Evolutionary conservation across 1,284 basidiomycete species (phyloP).

Genomic region (Coniferiporia sulphurascens): DNA sequence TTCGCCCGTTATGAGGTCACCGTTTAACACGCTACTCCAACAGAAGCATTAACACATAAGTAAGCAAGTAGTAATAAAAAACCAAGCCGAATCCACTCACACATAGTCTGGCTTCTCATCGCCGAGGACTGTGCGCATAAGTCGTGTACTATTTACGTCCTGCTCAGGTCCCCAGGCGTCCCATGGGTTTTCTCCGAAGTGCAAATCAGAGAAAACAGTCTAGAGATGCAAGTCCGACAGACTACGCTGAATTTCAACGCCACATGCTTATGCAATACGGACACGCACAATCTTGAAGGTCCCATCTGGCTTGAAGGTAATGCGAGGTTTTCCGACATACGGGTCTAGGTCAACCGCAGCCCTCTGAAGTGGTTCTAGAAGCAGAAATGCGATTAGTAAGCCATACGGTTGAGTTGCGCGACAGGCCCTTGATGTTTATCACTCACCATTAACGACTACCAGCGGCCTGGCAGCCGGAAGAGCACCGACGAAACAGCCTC

Average conservation of each 20-base stretch:
- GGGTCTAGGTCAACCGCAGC: constrained; percentile 8
- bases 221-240: neutral
- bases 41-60: neutral
- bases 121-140: constrained; percentile 49
- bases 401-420: neutral
- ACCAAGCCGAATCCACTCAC: constrained; percentile 32
- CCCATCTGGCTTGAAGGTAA: constrained; percentile 33
- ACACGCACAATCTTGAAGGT: constrained; percentile 48
- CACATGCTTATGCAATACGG: neutral
- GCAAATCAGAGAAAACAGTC: constrained; percentile 63
- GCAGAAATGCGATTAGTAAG: neutral
- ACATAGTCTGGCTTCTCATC: constrained; percentile 60
- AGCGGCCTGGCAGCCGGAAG: neutral
- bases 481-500: neutral
- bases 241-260: neutral
- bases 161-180: constrained; percentile 60
- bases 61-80: neutral
- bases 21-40: constrained; percentile 48
- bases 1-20: constrained; percentile 65
- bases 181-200: constrained; percentile 68
- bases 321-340: constrained; percentile 19
- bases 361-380: no score
- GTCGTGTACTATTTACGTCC: constrained; percentile 49
- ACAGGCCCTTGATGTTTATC: neutral
- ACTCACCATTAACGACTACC: neutral